These are phyloP conservation scores for Colletotrichum costaricense DNA, from an alignment of 2,329 filamentous ascomycete species.

Conservation along the genomic window DNA sequence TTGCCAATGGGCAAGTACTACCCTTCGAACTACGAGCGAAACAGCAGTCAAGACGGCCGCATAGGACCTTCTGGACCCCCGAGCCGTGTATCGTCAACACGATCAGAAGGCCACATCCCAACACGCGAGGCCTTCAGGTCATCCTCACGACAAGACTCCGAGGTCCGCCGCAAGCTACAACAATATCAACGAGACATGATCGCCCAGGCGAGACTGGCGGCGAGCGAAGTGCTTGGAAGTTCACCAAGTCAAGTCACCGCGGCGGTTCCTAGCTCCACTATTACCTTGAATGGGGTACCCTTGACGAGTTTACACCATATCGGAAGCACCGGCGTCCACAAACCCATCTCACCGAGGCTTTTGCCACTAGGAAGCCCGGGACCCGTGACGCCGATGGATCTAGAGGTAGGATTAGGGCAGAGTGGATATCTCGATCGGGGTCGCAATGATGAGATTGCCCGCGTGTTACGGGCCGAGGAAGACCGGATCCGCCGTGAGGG, in stretches of 20 bases:
- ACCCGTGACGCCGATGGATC: constrained; percentile 71
- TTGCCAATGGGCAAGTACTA: constrained; percentile 73
- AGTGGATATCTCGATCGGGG: constrained; percentile 52
- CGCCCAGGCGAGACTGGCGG: constrained; percentile 63
- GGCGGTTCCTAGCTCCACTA: constrained; percentile 41
- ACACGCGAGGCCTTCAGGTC: constrained; percentile 30
- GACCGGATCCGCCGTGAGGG: constrained; percentile 46
- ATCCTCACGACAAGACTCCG: constrained; percentile 54
- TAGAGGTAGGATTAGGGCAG: constrained; percentile 50
- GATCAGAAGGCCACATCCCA: constrained; percentile 40
- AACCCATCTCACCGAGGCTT: constrained; percentile 62
- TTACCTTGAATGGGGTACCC: constrained; percentile 48
- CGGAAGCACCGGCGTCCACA: constrained; percentile 51
- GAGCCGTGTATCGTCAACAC: constrained; percentile 20
- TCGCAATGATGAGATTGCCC: constrained; percentile 39
- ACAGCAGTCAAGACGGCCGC: constrained; percentile 41
- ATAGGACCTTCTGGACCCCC: constrained; percentile 24
- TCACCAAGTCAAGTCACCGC: constrained; percentile 40
- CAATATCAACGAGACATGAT: constrained; percentile 73
- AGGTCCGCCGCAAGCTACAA: constrained; percentile 62
- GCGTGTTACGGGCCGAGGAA: constrained; percentile 43
- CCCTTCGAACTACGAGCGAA: constrained; percentile 68
- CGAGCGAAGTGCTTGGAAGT: constrained; percentile 44
- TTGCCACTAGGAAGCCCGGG: constrained; percentile 67
- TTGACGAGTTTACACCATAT: constrained; percentile 51